Evolutionary conservation across 257 asterid genomes (phyloP), one percentile per base, ranked within the genome.

Genomic region (Eucommia ulmoides): DNA sequence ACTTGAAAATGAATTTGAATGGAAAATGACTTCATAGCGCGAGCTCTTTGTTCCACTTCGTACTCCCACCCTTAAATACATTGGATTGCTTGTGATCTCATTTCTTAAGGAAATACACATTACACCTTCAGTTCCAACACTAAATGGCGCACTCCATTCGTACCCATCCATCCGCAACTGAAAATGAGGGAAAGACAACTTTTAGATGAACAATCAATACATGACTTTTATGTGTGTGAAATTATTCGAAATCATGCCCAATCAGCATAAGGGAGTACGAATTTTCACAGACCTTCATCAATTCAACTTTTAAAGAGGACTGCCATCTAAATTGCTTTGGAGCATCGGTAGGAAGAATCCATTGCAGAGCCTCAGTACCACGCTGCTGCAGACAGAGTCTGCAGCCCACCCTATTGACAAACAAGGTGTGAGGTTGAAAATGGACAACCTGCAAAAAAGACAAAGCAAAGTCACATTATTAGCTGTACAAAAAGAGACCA

Each of bases 371-470:
- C 55, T 81, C 83, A 55, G 92, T 73, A 66, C 77, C 84, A 67
- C 78, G 73, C 60, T 91, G 98, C 61, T 54, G 74, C 64, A 91
- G 33, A 67, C 94, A 86, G 62, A 91, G 57, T 56, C 84, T 68
- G 65, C 67, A 63, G 33, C 98, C 98, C 50, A 75, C 75, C 76
- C 96, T 74, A 77, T 91, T 91, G 55, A 81, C 45, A 67, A 76
- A 77, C 77, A 83, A 61, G 19, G 92, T 76, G 61, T 82, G 95
- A 51, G 98, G 98, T 74, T 86, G 98, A 70, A 85, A 76, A 75
- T 91, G 94, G 62, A 91, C 80, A 50, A 86, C 98, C 98, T 91
- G 81, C 65, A 79, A 14, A 50, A 38, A 59, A 42, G 19, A 10
- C 10, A 11, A 35, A 2, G 16, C 11, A 35, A 3, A 10, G 2